phyloP scores from a whole-genome alignment of 2,329 filamentous ascomycete genomes.

The Tolypocladium tropicale region DNA sequence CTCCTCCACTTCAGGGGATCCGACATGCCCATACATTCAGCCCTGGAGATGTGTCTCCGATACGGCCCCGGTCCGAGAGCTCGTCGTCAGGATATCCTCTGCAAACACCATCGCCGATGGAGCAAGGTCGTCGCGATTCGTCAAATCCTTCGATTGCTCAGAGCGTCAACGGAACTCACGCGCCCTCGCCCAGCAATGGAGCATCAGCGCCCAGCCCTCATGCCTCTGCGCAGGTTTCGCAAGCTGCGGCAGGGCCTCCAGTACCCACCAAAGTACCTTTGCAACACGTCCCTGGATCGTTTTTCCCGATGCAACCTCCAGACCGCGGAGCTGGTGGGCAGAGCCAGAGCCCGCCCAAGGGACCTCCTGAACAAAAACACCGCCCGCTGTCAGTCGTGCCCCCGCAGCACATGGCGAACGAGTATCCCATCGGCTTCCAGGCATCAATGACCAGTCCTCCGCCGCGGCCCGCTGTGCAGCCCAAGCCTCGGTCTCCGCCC shows the following conservation, averaged over 20 bases:
- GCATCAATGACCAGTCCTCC: neutral
- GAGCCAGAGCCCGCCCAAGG: neutral
- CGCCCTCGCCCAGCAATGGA: conserved; percentile 3
- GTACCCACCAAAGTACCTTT: conserved; percentile 2
- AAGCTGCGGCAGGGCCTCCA: neutral
- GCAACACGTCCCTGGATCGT: neutral
- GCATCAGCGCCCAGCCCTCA: neutral
- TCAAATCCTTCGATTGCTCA: conserved; percentile 1
- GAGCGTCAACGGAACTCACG: neutral
- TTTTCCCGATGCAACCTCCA: conserved; percentile 1
- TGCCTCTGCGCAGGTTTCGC: too few species aligned
- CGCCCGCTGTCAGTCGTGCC: neutral
- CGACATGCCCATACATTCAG: conserved; percentile 3
- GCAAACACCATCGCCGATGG: conserved; percentile 7
- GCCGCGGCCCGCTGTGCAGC: neutral
- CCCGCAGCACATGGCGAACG: neutral
- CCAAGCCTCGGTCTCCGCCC: neutral
- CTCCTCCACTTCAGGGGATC: neutral
- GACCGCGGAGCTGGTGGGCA: neutral
- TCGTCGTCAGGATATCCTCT: conserved; percentile 6
- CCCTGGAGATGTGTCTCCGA: conserved; percentile 5
- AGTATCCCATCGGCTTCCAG: conserved; percentile 3
- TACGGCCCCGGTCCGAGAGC: conserved; percentile 6
- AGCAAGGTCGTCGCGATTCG: conserved; percentile 5
- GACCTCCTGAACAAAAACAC: neutral